phyloP scores from a whole-genome alignment of 2,329 filamentous ascomycete species.

The Ilyonectria sp. region DNA sequence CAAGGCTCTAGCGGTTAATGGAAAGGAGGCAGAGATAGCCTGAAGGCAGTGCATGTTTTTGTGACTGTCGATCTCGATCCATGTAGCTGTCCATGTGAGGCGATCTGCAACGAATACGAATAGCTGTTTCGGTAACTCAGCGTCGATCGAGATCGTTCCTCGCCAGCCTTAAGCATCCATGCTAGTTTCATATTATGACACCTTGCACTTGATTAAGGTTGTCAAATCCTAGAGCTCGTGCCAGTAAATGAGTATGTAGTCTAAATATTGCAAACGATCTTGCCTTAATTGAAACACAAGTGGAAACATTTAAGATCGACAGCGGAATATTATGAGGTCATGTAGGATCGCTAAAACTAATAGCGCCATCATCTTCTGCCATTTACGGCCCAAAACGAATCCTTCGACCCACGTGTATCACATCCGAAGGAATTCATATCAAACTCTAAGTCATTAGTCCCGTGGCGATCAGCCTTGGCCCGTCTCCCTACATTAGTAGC shows the following conservation, averaged over 20 bases:
- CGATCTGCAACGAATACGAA: constrained; percentile 1
- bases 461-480: constrained; percentile 31
- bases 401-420: neutral
- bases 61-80: neutral
- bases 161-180: neutral
- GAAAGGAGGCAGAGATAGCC: neutral
- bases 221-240: neutral
- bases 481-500: neutral
- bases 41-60: neutral
- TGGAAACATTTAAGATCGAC: neutral
- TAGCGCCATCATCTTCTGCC: neutral
- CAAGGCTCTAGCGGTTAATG: neutral
- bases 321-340: constrained; percentile 1
- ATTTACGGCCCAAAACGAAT: neutral
- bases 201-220: neutral
- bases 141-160: neutral
- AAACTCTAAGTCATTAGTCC: neutral
- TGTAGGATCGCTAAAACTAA: neutral
- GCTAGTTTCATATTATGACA: neutral
- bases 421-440: neutral
- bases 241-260: neutral
- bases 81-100: neutral
- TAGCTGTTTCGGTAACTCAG: neutral
- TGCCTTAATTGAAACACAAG: neutral
- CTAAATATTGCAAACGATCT: neutral